Base-by-base conservation (phyloP, 1,284 basidiomycete species). In the Pterula multifida region DNA sequence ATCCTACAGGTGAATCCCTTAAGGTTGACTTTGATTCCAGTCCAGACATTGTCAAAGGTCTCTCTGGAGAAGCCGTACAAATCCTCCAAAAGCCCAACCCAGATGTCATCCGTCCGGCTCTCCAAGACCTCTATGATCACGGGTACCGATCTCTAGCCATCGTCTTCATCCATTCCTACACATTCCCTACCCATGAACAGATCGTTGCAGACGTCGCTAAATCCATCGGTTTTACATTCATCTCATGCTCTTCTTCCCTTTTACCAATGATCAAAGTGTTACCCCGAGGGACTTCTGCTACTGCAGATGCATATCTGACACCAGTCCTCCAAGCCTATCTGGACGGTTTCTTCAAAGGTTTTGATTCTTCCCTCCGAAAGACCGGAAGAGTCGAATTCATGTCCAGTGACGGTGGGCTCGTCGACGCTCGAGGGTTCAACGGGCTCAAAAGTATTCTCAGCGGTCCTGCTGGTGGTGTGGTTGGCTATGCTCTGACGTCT, bases 221-320 rank as follows among this genome's bases (percentile, higher is more conserved):
- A 45, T 72, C 77, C 48, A 61, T 93, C 12, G 92, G 94, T 15
- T 98, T 97, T 65, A 71, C 70, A 2, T 90, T 96, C 52, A 79
- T 98, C 56, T 95, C 91, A 3, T 79, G 91, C 56, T 95, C 91
- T 0, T 85, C 89, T 1, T 79, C 85, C 55, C 76, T 97, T 4
- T 78, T 93, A 50, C 89, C 95, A 1, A 94, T 95, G 90, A 94
- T 96, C 68, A 90, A 90, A 65, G 87, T 96, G 76, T 90, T 97
- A 2, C 86, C 92, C 0, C 84, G 95, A 3, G 95, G 92, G 0
- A 83, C 89, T 2, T 94, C 90, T 0, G 84, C 90, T 0, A 96
- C 92, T 0, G 95, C 93, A 0, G 95, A 98, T 59, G 96, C 95
- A 1, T 98, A 98, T 63, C 79, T 98, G 25, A 97, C 94, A 0